Base-by-base conservation (phyloP, 441 rosid genomes). In the Biscutella laevigata region DNA sequence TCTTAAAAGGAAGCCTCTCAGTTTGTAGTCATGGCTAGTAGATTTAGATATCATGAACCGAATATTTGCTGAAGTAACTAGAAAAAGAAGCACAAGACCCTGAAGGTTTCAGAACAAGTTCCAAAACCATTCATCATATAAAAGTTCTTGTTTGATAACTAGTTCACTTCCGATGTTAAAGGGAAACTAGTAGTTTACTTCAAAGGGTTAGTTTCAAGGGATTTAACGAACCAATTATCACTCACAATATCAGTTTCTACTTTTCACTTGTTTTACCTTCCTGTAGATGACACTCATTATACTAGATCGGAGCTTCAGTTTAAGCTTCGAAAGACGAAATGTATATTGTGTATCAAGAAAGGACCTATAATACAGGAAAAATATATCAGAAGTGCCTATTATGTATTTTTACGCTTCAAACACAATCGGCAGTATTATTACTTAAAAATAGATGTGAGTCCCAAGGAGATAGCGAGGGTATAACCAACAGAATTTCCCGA, bases 301-400 rank as follows among this genome's bases (percentile, higher is more conserved):
- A 68, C 96, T 80, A 45, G 95, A 82, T 37, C 98, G 76, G 46
- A 90, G 73, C 77, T 77, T 90, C 50, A 90, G 78, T 75, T 78
- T 87, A 67, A 90, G 75, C 77, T 83, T 90, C 20, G 86, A 71
- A 49, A 90, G 83, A 61, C 62, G 82, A 67, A 73, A 83, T 21
- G 82, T 51, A 67, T 87, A 90, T 57, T 90, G 96, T 36, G 98
- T 81, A 76, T 90, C 98, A 53, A 79, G 77, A 58, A 90, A 83
- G 45, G 98, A 90, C 73, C 98, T 90, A 88, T 69, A 72, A 59
- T 48, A 66, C 67, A 61, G 0, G 62, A 34, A 41, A 22, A 37
- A 61, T 59, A 32, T 30, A 45, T 51, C 30, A 54, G 54, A 28
- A 53, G 24, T 43, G 55, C 49, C 13, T 32, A 32, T 53, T 26